Conservation (phyloP, 371 early-diverging fungal species). For the Rhizopus sp. region DNA sequence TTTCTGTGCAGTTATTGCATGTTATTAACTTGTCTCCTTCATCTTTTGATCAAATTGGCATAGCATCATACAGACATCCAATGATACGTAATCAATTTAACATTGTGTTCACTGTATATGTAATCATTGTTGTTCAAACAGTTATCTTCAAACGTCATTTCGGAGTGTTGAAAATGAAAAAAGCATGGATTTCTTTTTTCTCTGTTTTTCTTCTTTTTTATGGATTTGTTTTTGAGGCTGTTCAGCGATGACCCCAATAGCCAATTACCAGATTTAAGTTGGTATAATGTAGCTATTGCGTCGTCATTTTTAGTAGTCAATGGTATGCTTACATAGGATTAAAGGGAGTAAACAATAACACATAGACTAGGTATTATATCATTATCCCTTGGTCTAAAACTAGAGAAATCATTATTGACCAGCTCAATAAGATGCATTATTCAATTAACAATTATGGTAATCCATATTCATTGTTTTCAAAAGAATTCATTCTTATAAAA, state of each 20-base stretch:
- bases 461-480: neutral
- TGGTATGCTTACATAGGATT: constrained; percentile 28
- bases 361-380: constrained; percentile 55
- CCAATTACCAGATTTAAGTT: constrained; percentile 22
- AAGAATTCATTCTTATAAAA: constrained; percentile 3
- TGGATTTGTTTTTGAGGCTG: neutral
- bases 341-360: neutral
- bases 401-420: constrained; percentile 63
- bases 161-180: too few relatives aligned
- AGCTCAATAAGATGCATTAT: constrained; percentile 64
- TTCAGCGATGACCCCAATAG: neutral
- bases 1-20: too few relatives aligned
- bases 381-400: constrained; percentile 52
- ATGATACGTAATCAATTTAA: too few relatives aligned
- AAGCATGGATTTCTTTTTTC: constrained; percentile 5
- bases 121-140: too few relatives aligned
- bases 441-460: constrained; percentile 68
- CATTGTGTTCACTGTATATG: too few relatives aligned
- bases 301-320: constrained; percentile 44
- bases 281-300: constrained; percentile 49
- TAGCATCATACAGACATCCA: neutral
- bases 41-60: neutral
- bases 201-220: neutral
- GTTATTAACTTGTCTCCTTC: constrained; percentile 4
- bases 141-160: constrained; percentile 9